Conservation (phyloP, 805 yeast species). For the Hagleromyces aurorensis region DNA sequence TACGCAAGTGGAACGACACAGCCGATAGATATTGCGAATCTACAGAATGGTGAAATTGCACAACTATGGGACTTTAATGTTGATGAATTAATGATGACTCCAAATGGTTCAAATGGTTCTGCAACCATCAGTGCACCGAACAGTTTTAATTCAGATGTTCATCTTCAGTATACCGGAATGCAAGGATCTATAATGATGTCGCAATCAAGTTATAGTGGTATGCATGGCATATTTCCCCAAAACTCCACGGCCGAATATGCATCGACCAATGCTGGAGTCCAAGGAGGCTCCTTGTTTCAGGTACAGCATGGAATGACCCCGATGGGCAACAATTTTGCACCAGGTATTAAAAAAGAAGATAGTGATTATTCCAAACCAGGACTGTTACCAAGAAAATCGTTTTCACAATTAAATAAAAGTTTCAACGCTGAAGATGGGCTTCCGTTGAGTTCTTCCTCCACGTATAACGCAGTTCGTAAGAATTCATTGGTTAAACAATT, state of each 20-base stretch:
- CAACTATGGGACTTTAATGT: slow-evolving; percentile 35
- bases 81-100: slow-evolving; percentile 32
- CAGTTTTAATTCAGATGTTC: slow-evolving; percentile 24
- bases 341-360: slow-evolving; percentile 1
- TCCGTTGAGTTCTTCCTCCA: slow-evolving; percentile 13
- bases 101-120: slow-evolving; percentile 28
- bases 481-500: slow-evolving; percentile 22
- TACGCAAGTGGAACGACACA: slow-evolving; percentile 4
- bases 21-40: slow-evolving; percentile 27
- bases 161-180: too few species aligned
- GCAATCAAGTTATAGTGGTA: too few species aligned
- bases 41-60: slow-evolving; percentile 34
- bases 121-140: slow-evolving; percentile 33
- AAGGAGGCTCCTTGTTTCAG: too few species aligned
- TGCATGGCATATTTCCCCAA: too few species aligned
- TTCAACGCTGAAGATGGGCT: slow-evolving; percentile 15
- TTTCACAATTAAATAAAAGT: slow-evolving; percentile 9
- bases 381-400: slow-evolving; percentile 10
- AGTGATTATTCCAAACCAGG: slow-evolving; percentile 4
- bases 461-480: slow-evolving; percentile 24
- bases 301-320: too few species aligned
- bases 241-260: too few species aligned
- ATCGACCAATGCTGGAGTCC: too few species aligned
- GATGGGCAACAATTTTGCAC: slow-evolving; percentile 2
- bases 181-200: too few species aligned